These are phyloP conservation scores for Apiosordaria backusii DNA, from an alignment of 495 filamentous ascomycete genomes.

Conservation along the genomic window DNA sequence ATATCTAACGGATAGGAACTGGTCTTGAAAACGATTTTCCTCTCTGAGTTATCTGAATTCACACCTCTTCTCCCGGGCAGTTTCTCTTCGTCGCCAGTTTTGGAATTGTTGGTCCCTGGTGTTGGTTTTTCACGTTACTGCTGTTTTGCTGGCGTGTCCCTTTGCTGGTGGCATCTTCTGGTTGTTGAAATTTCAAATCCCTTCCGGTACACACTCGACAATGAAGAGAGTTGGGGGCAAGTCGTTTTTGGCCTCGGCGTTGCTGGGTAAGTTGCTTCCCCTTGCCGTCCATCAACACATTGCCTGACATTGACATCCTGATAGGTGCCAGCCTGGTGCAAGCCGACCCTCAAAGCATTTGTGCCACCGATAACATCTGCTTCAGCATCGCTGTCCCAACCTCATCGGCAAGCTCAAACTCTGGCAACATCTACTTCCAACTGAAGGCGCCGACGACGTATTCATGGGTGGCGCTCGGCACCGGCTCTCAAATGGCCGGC, in stretches of 20 bases:
- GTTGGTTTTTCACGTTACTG: background rate
- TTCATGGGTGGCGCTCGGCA: conserved; percentile 65
- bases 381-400: conserved; percentile 46
- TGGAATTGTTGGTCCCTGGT: background rate
- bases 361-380: conserved; percentile 36
- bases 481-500: conserved; percentile 58
- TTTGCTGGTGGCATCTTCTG: too few species aligned
- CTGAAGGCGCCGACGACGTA: conserved; percentile 56
- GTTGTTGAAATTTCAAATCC: too few species aligned
- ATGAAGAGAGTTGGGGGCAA: conserved; percentile 15
- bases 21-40: background rate
- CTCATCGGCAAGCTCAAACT: conserved; percentile 34
- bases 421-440: conserved; percentile 62
- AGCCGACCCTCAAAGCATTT: conserved; percentile 24
- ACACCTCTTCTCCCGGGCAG: background rate
- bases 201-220: background rate
- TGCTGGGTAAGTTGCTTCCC: conserved; percentile 21
- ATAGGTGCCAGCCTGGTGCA: conserved; percentile 22
- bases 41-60: background rate
- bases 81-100: background rate
- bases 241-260: conserved; percentile 14
- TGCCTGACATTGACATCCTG: background rate
- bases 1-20: background rate
- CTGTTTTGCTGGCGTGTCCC: background rate
- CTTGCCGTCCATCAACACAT: background rate